Evolutionary conservation across 2,329 filamentous ascomycete species (phyloP).

Genomic region (Dendrostoma leiphaemia): DNA sequence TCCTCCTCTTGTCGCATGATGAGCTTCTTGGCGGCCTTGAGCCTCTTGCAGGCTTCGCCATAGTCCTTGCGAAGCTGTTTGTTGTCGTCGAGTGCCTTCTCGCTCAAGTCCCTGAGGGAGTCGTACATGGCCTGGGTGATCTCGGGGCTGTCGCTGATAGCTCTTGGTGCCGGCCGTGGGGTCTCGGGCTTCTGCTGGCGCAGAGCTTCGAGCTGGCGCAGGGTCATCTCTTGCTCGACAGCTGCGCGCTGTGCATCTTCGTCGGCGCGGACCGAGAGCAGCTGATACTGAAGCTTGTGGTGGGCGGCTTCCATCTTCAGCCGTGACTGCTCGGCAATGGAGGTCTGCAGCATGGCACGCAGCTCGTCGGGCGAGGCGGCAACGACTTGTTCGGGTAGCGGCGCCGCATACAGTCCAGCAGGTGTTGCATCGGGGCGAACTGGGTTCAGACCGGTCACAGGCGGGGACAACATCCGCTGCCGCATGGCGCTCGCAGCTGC

Average conservation of each 20-base stretch:
- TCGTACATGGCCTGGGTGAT: constrained; percentile 53
- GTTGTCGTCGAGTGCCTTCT: constrained; percentile 66
- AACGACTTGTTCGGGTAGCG: constrained; percentile 48
- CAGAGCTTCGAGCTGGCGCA: constrained; percentile 81
- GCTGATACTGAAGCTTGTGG: constrained; percentile 84
- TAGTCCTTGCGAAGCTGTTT: constrained; percentile 64
- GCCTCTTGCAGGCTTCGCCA: constrained; percentile 58
- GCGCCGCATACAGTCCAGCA: constrained; percentile 42
- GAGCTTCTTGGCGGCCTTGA: constrained; percentile 73
- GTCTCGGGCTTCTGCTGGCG: constrained; percentile 51
- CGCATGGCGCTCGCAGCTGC: constrained; percentile 42
- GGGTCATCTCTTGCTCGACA: constrained; percentile 90
- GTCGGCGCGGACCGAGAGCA: constrained; percentile 79
- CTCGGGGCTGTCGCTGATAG: constrained; percentile 51
- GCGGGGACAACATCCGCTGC: constrained; percentile 52
- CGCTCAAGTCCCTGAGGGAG: constrained; percentile 65
- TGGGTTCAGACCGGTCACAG: constrained; percentile 42
- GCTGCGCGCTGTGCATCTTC: constrained; percentile 83
- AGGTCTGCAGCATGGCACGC: constrained; percentile 52
- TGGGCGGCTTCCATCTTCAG: constrained; percentile 83
- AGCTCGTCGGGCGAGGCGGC: constrained; percentile 56
- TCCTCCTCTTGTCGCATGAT: constrained; percentile 78
- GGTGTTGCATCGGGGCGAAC: constrained; percentile 27
- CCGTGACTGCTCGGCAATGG: constrained; percentile 55
- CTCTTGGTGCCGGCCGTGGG: constrained; percentile 34